Base-by-base conservation (phyloP, 2,329 filamentous ascomycete genomes). In the Alternaria conjuncta region DNA sequence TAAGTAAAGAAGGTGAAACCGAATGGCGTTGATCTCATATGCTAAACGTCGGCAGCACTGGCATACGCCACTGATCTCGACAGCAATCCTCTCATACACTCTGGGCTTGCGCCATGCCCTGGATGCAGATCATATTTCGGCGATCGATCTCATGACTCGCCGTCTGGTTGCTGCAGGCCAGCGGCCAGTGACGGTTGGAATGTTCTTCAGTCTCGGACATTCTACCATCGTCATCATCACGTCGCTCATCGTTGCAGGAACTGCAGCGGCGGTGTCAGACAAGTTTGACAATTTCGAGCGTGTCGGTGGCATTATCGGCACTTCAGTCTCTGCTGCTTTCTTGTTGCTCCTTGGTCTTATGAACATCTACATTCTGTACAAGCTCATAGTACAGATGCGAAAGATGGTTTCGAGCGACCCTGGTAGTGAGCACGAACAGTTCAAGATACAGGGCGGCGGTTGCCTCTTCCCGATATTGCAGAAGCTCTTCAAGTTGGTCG, bases 111-210 rank as follows among this genome's bases (percentile, higher is more conserved):
- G 95, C 45, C 95, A 98, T 84, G 95, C 95, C n/a, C 88, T 98
- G 47, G 96, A 98, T 75, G 96, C 95, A n/a, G 95, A 98, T 80
- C 96, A 98, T 76, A 92, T 92, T 68, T 89, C 88, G 44, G 95
- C 94, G 67, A 99, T 98, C 73, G 95, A 98, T 80, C 87, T 98
- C 41, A 97, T 96, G 90, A 98, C 96, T 1, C 87, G 96, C 4
- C 89, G 95, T 7, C 87, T 98, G 23, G 89, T 98, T 41, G 94
- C 94, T 0, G 88, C 92, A 0, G 94, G 93, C 18, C 93, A 96
- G 75, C 88, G 88, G 2, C 94, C 95, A 2, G 94, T 96, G 11
- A 95, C 94, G 0, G 95, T 98, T 1, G 96, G 95, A 46, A 97
- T 93, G 1, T 98, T 93, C 78, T 98, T 99, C 84, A 95, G 92